Base-by-base conservation (phyloP, 768 basidiomycete species). In the Mycena vulgaris region DNA sequence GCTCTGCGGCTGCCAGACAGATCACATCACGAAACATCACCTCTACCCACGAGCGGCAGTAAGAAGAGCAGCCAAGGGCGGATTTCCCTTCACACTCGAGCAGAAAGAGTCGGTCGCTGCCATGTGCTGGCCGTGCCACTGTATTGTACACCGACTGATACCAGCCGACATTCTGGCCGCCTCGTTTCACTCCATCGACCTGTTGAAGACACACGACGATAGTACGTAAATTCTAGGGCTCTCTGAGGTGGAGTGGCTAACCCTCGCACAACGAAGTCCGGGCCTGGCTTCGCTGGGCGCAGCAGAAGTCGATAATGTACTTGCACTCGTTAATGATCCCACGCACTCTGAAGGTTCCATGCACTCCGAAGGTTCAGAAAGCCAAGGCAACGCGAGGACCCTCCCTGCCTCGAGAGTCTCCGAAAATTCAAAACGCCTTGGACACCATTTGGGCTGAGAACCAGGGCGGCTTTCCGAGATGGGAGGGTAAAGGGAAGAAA, bases 51-150 rank as follows among this genome's bases (percentile, higher is more conserved):
- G 66, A 40, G 48, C 58, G 9, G 49, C 37, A 40, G 21, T 14
- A 59, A 17, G 48, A 30, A 58, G 17, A 37, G 56, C 65, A 13
- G 35, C 47, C 16, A 40, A 19, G 1, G 13, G 55, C 31, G 45
- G 63, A 27, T 56, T 49, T 21, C 63, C 45, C 39, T 60, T 67
- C 57, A 60, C 66, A 21, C 57, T 8, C 28, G 57, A 67, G 27
- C 66, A 67, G 48, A 42, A 27, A 45, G 40, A 52, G 0, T 59
- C 48, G 5, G 28, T 67, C 49, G 66, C 57, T 17, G 35, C 27
- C 28, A 30, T 67, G 35, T 67, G 66, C 49, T 67, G 58, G 66
- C 66, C 66, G n/a, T 67, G 66, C 48, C 66, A 60, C 40, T 67
- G 66, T n/a, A 60, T 67, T 35, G 37, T 67, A 21, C 66, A 67